Percentiles rank a stretch among this genome's conserved stretches.
Evolutionary conservation across 2,329 filamentous ascomycete species (phyloP).

Genomic region (Cladorrhinum sp.): DNA sequence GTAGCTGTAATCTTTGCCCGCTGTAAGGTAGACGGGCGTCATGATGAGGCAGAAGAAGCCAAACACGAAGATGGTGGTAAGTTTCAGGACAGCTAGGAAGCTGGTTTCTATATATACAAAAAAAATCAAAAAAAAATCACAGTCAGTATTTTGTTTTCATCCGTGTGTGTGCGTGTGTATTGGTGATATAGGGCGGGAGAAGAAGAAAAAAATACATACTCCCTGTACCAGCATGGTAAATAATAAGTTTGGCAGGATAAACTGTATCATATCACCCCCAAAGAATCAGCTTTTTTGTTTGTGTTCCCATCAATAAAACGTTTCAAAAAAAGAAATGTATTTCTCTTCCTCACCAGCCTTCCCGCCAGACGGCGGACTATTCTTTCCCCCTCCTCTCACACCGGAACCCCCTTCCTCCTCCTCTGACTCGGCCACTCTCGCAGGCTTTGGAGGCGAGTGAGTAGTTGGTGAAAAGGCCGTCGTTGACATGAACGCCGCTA

Average conservation of each 20-base stretch:
- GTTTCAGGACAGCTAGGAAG: slow-evolving; percentile 67
- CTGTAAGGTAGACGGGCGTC: slow-evolving; percentile 55
- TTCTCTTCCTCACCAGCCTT: slow-evolving; percentile 18
- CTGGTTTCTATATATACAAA: slow-evolving; percentile 45
- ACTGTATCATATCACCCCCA: slow-evolving; percentile 36
- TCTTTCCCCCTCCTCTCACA: not conserved
- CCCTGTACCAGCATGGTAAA: slow-evolving; percentile 72
- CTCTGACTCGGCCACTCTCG: not conserved
- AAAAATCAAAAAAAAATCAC: no score
- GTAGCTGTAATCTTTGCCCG: slow-evolving; percentile 37
- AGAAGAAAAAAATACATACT: slow-evolving; percentile 31
- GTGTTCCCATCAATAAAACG: no score
- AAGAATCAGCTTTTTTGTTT: slow-evolving; percentile 7
- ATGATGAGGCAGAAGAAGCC: slow-evolving; percentile 63
- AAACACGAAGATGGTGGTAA: slow-evolving; percentile 68
- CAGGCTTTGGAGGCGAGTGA: not conserved
- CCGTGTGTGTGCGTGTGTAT: no score
- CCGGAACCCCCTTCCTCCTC: not conserved
- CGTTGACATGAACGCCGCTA: not conserved
- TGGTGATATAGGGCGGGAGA: not conserved
- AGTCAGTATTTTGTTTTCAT: not conserved
- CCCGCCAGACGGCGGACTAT: not conserved
- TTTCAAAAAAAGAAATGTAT: no score
- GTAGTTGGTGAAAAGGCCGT: slow-evolving; percentile 8
- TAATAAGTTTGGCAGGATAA: slow-evolving; percentile 58